Base-by-base conservation (phyloP, 208 protist genomes). In the Wallacemonas collosoma region DNA sequence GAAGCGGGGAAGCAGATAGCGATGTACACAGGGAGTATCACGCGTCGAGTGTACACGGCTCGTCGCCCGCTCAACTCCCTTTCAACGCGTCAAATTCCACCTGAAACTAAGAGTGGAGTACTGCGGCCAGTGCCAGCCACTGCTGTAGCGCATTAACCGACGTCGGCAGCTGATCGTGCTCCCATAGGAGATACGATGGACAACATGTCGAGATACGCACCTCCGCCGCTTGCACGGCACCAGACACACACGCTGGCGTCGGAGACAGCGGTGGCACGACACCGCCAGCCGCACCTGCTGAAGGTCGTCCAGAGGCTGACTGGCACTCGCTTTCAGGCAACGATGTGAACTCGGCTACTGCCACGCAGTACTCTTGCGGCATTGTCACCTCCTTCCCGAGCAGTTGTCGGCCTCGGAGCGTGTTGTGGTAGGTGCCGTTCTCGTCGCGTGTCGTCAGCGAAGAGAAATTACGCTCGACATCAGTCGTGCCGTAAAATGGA, bases 391-490 rank as follows among this genome's bases (percentile, higher is more conserved):
- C 73, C 45, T 61, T 53, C 1, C 85, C 82, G 9, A 82, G 6
- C 12, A 87, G 76, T 12, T 17, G 40, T 8, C 85, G 73, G 17
- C 85, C 85, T 12, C 87, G 67, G 39, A 83, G 64, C n/a, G 70
- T 62, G 47, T 61, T 62, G 48, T 73, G 55, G 70, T 45, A 68
- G 3, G 71, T 35, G 15, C 36, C 54, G 12, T 53, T 56, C n/a
- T 45, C 47, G 35, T 66, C 73, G 1, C 56, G 36, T 12, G 43
- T 71, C 4, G 77, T 90, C 45, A 78, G 76, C 6, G 73, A 43
- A 15, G 76, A 82, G 71, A 96, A 93, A 71, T 91, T 91, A 38
- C 70, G 77, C 36, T 55, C 43, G 5, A 96, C 61, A 62, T 96
- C 87, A 11, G 86, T 93, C 35, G 78, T 87, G 51, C 91, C 89